Percentiles rank a stretch among this genome's conserved stretches.
Evolutionary conservation across 768 basidiomycete species (phyloP).

Genomic region (Amanita subjunquillea): DNA sequence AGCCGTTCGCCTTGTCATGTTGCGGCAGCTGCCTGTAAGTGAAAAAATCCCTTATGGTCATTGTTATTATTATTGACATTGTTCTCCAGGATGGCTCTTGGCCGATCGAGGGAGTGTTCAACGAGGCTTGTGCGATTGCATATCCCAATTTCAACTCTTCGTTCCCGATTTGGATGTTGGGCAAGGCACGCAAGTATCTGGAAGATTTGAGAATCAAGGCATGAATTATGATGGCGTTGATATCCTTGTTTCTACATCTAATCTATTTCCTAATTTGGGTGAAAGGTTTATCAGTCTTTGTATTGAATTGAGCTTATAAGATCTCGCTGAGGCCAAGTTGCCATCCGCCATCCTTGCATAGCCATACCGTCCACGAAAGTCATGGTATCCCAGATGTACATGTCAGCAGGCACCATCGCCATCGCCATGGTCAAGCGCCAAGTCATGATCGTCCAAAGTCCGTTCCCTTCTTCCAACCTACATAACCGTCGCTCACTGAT

Average conservation of each 20-base stretch:
- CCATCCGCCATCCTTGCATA: too few relatives aligned
- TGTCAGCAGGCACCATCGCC: slow-evolving; percentile 51
- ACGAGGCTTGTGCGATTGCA: slow-evolving; percentile 78
- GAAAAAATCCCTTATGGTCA: not conserved
- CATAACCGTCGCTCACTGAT: not conserved
- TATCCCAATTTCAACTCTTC: slow-evolving; percentile 95
- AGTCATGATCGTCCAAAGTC: slow-evolving; percentile 63
- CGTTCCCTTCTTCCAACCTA: slow-evolving; percentile 3
- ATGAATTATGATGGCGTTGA: not conserved
- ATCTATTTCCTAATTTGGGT: too few relatives aligned
- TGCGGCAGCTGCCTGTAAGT: slow-evolving; percentile 69
- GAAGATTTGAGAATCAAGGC: slow-evolving; percentile 27
- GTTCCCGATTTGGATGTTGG: slow-evolving; percentile 95
- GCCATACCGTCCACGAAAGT: not conserved
- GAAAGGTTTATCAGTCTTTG: too few relatives aligned
- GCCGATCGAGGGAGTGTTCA: slow-evolving; percentile 89
- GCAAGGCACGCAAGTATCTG: slow-evolving; percentile 74
- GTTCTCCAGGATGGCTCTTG: slow-evolving; percentile 78
- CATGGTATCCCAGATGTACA: slow-evolving; percentile 6
- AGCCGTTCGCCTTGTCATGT: slow-evolving; percentile 80
- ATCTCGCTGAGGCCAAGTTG: too few relatives aligned
- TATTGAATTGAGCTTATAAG: too few relatives aligned
- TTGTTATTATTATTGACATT: not conserved
- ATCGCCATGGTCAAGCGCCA: slow-evolving; percentile 61
- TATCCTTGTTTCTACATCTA: too few relatives aligned